Conservation (phyloP, 1,284 basidiomycete species). For the Kalmanozyma brasiliensis region DNA sequence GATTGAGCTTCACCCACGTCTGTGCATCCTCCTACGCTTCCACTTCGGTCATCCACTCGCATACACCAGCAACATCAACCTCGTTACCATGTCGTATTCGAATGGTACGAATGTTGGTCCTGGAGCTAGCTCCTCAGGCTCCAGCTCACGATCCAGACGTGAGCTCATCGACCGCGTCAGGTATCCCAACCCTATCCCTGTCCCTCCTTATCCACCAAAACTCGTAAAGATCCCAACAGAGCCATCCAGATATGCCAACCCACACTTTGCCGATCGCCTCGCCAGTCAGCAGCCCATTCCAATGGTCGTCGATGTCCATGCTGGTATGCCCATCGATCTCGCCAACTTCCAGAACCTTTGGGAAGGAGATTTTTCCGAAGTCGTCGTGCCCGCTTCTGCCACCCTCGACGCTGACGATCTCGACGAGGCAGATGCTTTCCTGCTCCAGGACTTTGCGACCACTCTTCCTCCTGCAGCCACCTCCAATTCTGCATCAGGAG, state of each 20-base stretch:
- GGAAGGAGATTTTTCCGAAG: conserved; percentile 51
- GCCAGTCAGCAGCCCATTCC: conserved; percentile 60
- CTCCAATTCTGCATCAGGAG: conserved; percentile 25
- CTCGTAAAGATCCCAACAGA: conserved; percentile 57
- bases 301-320: conserved; percentile 62
- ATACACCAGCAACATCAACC: neutral
- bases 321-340: conserved; percentile 65
- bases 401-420: conserved; percentile 36
- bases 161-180: conserved; percentile 66
- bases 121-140: conserved; percentile 16
- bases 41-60: neutral
- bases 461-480: conserved; percentile 30
- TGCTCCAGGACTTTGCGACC: conserved; percentile 57
- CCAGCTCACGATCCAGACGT: conserved; percentile 45
- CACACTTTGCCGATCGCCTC: conserved; percentile 60
- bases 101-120: conserved; percentile 20
- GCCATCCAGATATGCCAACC: conserved; percentile 58
- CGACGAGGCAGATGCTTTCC: conserved; percentile 62
- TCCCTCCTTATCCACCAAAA: conserved; percentile 66
- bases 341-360: conserved; percentile 61
- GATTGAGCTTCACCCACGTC: conserved; percentile 3
- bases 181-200: conserved; percentile 67
- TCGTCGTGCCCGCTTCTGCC: conserved; percentile 22
- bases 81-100: conserved; percentile 36
- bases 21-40: neutral